Percentiles rank a stretch among this genome's conserved stretches.
These are phyloP conservation scores for Apophysomyces trapeziformis DNA, from an alignment of 371 early-diverging fungal species.

Conservation along the genomic window DNA sequence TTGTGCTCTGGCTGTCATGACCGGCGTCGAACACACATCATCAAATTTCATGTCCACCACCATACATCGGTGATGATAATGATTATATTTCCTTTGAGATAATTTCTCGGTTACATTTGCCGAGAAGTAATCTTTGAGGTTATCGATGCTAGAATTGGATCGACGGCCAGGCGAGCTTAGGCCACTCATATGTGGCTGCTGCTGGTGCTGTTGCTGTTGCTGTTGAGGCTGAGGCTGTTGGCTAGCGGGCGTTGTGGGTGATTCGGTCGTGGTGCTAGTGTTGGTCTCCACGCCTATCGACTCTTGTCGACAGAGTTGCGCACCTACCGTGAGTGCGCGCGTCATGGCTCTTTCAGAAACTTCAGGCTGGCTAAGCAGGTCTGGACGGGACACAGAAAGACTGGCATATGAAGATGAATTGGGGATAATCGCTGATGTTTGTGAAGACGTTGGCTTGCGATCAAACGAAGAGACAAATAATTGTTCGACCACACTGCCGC, in stretches of 20 bases:
- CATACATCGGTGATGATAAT: conserved; percentile 22
- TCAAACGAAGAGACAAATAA: conserved; percentile 30
- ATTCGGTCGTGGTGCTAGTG: conserved; percentile 1
- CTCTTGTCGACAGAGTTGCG: conserved; percentile 13
- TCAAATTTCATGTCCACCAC: conserved; percentile 33
- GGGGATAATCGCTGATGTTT: conserved; percentile 7
- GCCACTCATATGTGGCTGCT: not conserved
- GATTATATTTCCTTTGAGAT: conserved; percentile 25
- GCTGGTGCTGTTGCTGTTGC: not conserved
- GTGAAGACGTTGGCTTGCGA: conserved; percentile 12
- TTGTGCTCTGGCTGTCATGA: conserved; percentile 29
- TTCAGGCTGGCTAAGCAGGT: conserved; percentile 9
- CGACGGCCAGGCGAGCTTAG: conserved; percentile 10
- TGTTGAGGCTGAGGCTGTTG: not conserved
- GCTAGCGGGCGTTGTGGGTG: conserved; percentile 10
- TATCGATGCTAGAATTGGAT: conserved; percentile 23
- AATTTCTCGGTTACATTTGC: conserved; percentile 24
- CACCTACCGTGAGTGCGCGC: not conserved
- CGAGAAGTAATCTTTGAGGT: conserved; percentile 27
- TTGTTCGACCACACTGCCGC: conserved; percentile 20
- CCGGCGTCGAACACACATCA: conserved; percentile 30
- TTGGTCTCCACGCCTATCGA: conserved; percentile 3
- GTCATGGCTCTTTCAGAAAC: not conserved
- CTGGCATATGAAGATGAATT: conserved; percentile 16
- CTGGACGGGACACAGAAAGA: conserved; percentile 13